Conservation (phyloP, 768 basidiomycete species). For the Lactifluus hygrophoroides region DNA sequence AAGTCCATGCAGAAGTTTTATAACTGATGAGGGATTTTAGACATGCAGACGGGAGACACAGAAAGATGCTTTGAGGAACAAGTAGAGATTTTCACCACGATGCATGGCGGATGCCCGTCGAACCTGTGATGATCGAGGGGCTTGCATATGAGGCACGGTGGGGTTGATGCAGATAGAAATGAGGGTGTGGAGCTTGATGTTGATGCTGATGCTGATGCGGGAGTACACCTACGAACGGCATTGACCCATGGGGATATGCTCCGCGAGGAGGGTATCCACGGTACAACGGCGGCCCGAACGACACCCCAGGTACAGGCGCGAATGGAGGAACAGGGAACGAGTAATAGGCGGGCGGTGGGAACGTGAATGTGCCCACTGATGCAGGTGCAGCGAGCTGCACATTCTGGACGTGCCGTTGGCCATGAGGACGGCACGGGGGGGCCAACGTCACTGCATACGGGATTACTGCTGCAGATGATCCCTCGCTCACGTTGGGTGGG, state of each 20-base stretch:
- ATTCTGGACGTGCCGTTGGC: not conserved
- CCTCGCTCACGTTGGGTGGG: not conserved
- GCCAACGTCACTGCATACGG: not conserved
- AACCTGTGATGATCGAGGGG: conserved; percentile 11
- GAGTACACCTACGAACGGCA: not conserved
- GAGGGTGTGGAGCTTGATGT: conserved; percentile 1
- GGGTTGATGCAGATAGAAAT: conserved; percentile 1
- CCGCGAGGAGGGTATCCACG: conserved; percentile 4
- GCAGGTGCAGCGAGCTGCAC: conserved; percentile 12
- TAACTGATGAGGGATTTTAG: conserved; percentile 8
- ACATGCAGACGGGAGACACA: not conserved
- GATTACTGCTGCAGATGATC: not conserved
- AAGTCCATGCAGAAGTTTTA: conserved; percentile 7
- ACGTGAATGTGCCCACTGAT: conserved; percentile 18
- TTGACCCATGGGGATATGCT: not conserved
- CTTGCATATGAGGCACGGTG: not conserved
- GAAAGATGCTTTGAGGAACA: not conserved
- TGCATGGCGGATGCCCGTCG: conserved; percentile 18
- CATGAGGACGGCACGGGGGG: not conserved
- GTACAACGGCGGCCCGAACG: conserved; percentile 2
- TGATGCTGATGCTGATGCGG: conserved; percentile 5
- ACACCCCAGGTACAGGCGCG: not conserved
- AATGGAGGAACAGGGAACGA: conserved; percentile 4
- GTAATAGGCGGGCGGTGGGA: conserved; percentile 16
- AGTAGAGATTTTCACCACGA: conserved; percentile 4